These are phyloP conservation scores for Aspergillus wentii DNA, from an alignment of 495 filamentous ascomycete species.

Conservation along the genomic window DNA sequence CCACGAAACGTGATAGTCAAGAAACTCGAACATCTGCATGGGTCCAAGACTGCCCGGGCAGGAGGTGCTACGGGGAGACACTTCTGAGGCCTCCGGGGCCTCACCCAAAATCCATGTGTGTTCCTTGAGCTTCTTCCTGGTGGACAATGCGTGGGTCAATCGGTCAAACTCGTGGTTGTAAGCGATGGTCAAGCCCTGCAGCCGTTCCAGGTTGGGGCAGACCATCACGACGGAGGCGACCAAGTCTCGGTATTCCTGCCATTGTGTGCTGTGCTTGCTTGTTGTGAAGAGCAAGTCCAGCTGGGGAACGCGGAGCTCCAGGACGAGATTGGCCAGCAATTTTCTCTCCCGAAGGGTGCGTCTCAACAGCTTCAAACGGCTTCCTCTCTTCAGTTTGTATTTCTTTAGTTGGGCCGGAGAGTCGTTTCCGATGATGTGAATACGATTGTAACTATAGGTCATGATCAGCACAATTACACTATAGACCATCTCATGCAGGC, in stretches of 20 bases:
- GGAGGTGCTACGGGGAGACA: constrained; percentile 38
- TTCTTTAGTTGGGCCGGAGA: constrained; percentile 58
- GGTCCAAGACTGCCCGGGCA: constrained; percentile 53
- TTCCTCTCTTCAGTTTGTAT: constrained; percentile 60
- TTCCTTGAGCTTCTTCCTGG: constrained; percentile 66
- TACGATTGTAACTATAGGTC: constrained; percentile 58
- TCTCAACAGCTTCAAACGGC: constrained; percentile 67
- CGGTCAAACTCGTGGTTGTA: constrained; percentile 73
- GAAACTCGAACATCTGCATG: constrained; percentile 61
- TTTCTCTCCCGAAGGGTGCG: constrained; percentile 69
- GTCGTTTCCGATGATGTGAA: constrained; percentile 67
- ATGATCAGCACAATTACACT: no score
- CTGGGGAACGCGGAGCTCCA: constrained; percentile 68
- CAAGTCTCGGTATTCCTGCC: constrained; percentile 62
- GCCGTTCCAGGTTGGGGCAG: constrained; percentile 76
- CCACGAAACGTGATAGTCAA: constrained; percentile 69
- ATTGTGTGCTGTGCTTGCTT: constrained; percentile 38
- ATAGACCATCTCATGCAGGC: not conserved
- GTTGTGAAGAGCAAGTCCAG: constrained; percentile 45
- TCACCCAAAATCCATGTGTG: constrained; percentile 71
- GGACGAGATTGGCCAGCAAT: constrained; percentile 66
- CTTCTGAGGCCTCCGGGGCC: constrained; percentile 38
- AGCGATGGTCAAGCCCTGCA: constrained; percentile 64
- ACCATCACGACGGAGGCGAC: constrained; percentile 80
- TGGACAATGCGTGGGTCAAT: constrained; percentile 73